Evolutionary conservation across 352 stramenopile species (phyloP), one percentile per base, ranked within the genome.

Genomic region (Hyaloperonospora arabidopsidis): DNA sequence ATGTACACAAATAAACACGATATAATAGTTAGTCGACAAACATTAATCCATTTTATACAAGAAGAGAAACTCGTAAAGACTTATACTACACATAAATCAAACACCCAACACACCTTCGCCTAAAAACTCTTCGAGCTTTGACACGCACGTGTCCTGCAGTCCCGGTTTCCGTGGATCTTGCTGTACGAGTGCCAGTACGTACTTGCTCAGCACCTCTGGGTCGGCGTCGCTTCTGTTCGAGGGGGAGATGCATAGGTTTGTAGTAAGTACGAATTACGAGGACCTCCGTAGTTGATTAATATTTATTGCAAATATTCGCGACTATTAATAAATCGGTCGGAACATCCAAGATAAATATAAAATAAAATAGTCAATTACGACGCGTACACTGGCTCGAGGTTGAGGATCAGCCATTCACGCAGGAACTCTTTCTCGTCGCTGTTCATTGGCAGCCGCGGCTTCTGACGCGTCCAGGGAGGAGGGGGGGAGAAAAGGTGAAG

Each of bases 121-220:
- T 8, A 94, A 75, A 46, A 94, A 94, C 52, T 94, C 84, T 17
- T 89, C 79, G 0, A 94, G 66, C 59, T 94, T 92, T 38, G 73
- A 54, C 19, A 90, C 50, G 44, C 82, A 92, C 17, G 68, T 87
- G 18, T 87, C 78, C 28, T 75, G 70, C 39, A 94, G 58, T 0
- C 77, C 84, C 3, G 74, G 59, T 49, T 86, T 88, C 59, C 73
- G 72, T 43, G 82, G 84, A 50, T 94, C 70, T 57, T 85, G 87
- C 68, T 92, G 81, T 56, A 94, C 78, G 34, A 94, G 62, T 44
- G 84, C 84, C 17, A 93, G 57, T 36, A 94, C 82, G 57, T 94
- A 94, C 57, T 94, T 94, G 57, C 79, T 90, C 57, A 94, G 53
- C 45, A 94, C 84, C 19, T 89, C 81, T 1, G 84, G 84, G 59